Base-by-base conservation (phyloP, 2,329 filamentous ascomycete species). In the Cucurbitaria berberidis region DNA sequence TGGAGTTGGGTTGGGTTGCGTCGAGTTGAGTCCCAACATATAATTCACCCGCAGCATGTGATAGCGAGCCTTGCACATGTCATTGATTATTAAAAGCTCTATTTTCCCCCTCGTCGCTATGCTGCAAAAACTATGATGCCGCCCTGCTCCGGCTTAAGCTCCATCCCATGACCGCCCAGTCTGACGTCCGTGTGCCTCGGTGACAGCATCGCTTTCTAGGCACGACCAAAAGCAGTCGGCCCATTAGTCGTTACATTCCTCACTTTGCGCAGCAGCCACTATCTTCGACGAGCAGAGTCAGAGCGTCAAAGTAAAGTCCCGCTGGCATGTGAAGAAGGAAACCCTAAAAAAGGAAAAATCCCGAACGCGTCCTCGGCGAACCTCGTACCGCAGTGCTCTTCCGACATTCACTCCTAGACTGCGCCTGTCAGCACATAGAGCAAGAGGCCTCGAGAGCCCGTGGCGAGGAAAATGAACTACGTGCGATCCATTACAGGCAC, bases 401-500 rank as follows among this genome's bases (percentile, higher is more conserved):
- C 3, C 36, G 13, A 2, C 19, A 6, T 24, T 4, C 36, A 39
- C 36, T 22, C 5, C 26, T 19, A 9, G 18, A 27, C n/a, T 19
- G 24, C 40, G 40, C 40, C 40, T 29, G 40, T 13, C 24, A 26
- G 40, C 26, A 26, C 41, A 10, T 46, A 13, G 47, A 27, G 32
- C 48, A 50, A 22, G 36, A 38, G 51, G 44, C 48, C 45, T 51
- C 51, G 27, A 13, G 53, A 32, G 48, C 51, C 51, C 53, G 36
- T 38, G 41, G 26, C 43, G 44, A 67, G 72, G 81, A 75, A 59
- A 55, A 98, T 98, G 95, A 93, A 98, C 83, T 98, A 98, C 89
- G 93, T 98, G 65, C 86, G 95, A 66, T 96, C 93, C 72, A 86
- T 98, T 68, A 95, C 91, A 77, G 93, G 93, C 74, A 96, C 92